Percentiles rank a stretch among this genome's conserved stretches.
Evolutionary conservation across 805 yeast species (phyloP).

Genomic region (Saturnispora zaruensis): DNA sequence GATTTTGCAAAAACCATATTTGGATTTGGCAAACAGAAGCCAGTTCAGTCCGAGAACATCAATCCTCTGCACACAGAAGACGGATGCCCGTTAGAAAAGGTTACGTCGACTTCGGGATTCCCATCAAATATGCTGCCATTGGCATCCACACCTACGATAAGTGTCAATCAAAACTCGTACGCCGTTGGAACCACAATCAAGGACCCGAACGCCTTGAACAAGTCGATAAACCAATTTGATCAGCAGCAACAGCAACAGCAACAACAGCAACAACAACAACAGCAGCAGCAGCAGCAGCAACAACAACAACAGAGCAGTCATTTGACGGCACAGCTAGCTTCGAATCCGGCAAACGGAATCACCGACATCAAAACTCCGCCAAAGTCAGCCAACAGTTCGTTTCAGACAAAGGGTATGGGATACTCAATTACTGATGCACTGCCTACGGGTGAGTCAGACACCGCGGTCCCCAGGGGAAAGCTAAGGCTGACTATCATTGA

Average conservation of each 20-base stretch:
- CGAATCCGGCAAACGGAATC: not conserved
- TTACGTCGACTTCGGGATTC: constrained; percentile 16
- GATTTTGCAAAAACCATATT: constrained; percentile 22
- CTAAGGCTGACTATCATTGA: constrained; percentile 72
- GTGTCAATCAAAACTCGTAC: constrained; percentile 50
- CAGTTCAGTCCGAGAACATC: constrained; percentile 6
- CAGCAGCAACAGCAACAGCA: constrained; percentile 14
- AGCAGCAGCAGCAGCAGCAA: constrained; percentile 16
- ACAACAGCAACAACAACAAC: constrained; percentile 10
- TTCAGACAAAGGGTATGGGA: constrained; percentile 22
- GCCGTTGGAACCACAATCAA: constrained; percentile 62
- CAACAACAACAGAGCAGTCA: constrained; percentile 12
- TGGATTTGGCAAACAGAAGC: constrained; percentile 15
- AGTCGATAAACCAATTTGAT: constrained; percentile 30
- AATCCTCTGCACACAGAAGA: constrained; percentile 13
- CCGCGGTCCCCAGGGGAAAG: constrained; percentile 64
- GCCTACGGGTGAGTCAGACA: constrained; percentile 19
- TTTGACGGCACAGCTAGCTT: constrained; percentile 16
- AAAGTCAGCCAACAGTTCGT: not conserved
- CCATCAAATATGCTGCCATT: constrained; percentile 34
- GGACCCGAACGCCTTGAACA: constrained; percentile 26
- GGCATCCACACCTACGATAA: constrained; percentile 59
- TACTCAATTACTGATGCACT: constrained; percentile 14
- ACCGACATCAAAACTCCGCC: constrained; percentile 1
- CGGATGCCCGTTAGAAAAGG: constrained; percentile 9